Conservation (phyloP, 1,284 basidiomycete species). For the Neonothopanus nambi region DNA sequence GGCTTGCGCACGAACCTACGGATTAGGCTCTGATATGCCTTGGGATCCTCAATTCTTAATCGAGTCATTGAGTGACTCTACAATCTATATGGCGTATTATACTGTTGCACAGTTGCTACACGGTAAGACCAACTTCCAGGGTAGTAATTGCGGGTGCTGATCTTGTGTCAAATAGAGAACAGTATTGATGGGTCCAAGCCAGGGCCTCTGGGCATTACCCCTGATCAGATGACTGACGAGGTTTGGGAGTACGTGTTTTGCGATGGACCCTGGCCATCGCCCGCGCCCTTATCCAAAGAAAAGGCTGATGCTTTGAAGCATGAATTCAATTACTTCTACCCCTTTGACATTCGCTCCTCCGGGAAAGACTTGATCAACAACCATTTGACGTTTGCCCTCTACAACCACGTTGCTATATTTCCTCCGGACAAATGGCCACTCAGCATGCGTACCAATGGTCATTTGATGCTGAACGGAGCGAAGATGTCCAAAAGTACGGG, state of each 20-base stretch:
- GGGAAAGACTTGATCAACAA: slow-evolving; percentile 98
- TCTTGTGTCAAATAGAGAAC: slow-evolving; percentile 43
- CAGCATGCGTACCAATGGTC: slow-evolving; percentile 94
- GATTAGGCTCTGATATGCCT: slow-evolving; percentile 93
- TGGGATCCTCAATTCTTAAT: slow-evolving; percentile 98
- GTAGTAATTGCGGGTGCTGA: not conserved
- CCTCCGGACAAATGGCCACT: slow-evolving; percentile 92
- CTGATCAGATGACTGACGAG: slow-evolving; percentile 96
- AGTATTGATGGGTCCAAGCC: slow-evolving; percentile 78
- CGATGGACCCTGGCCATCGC: slow-evolving; percentile 73
- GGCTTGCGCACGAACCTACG: slow-evolving; percentile 98
- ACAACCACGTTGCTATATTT: slow-evolving; percentile 95
- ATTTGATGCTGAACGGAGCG: slow-evolving; percentile 97
- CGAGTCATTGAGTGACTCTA: slow-evolving; percentile 96
- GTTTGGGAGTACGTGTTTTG: slow-evolving; percentile 95
- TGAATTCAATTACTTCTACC: slow-evolving; percentile 98
- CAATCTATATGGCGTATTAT: slow-evolving; percentile 99
- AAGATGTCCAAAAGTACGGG: slow-evolving; percentile 99
- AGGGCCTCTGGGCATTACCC: slow-evolving; percentile 83
- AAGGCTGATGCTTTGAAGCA: slow-evolving; percentile 86
- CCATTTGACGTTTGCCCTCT: slow-evolving; percentile 93
- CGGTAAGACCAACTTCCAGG: slow-evolving; percentile 45
- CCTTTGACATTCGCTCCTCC: slow-evolving; percentile 97
- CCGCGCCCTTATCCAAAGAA: slow-evolving; percentile 68
- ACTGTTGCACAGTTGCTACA: slow-evolving; percentile 91